Evolutionary conservation across 2,329 filamentous ascomycete genomes (phyloP), one percentile per base, ranked within the genome.

Genomic region (Diaporthe citrichinensis): DNA sequence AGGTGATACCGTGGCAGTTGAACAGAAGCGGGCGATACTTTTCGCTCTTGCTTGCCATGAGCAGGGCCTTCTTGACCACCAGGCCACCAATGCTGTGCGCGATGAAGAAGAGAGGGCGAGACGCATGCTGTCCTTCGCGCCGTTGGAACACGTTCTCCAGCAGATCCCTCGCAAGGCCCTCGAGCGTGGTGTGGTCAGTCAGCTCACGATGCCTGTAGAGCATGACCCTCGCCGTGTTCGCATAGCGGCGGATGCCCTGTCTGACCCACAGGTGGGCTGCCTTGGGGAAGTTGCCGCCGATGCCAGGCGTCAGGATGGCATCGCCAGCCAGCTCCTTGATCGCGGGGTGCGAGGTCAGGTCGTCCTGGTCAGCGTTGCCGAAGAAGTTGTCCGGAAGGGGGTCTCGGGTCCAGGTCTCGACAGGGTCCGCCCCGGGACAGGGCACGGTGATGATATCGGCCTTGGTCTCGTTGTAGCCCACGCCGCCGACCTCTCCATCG

Each of bases 81-180:
- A 92, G 79, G 0, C 91, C 91, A 1, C 91, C 91, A 8, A 92
- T 85, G 62, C 90, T 91, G 74, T 93, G 91, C 15, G 87, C 90
- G 17, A 92, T 85, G 79, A 92, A 91, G 76, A 92, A 86, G 3
- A 92, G 78, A 0, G 91, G 91, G 7, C 91, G 86, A 2, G 83
- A 82, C 57, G 81, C 81, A 28, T 81, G 80, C 67, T 82, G 57
- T 8, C 76, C 79, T 39, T 80, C 74, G 31, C 82, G 79, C 71
- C 86, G 79, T 49, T 78, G 81, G 36, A 78, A 77, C 15, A 90
- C 76, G 36, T 89, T 84, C 5, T 86, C 81, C 17, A 91, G 79
- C 59, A 91, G 79, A 58, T 87, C 86, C 28, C 87, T 84, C 1
- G 89, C 88, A 34, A 90, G 81, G 0, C 78, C 76, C 4, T 85